A percentile compares a stretch with the other conserved stretches of the same genome.
These are phyloP conservation scores for Tolypocladium guangdongense DNA, from an alignment of 2,329 filamentous ascomycete genomes.

Conservation along the genomic window DNA sequence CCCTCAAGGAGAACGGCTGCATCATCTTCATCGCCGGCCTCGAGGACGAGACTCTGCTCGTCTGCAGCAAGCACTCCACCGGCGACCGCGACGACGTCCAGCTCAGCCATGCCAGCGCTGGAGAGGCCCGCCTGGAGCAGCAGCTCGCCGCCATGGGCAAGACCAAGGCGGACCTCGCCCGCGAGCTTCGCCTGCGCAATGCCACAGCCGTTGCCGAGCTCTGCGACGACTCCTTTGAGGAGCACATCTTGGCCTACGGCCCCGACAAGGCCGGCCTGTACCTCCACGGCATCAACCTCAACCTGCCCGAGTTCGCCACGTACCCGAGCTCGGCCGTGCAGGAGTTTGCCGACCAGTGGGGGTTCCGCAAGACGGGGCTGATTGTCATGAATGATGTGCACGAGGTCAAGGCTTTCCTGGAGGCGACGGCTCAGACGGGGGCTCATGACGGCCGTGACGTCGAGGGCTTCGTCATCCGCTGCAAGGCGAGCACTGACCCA, in stretches of 20 bases:
- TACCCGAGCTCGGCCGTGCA: conserved; percentile 78
- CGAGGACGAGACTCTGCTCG: conserved; percentile 77
- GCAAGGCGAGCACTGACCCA: conserved; percentile 52
- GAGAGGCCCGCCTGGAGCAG: conserved; percentile 69
- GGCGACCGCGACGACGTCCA: conserved; percentile 62
- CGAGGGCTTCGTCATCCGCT: conserved; percentile 93
- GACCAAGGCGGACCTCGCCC: conserved; percentile 67
- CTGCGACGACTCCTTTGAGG: conserved; percentile 92
- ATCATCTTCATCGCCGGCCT: conserved; percentile 95
- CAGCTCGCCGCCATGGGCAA: conserved; percentile 72
- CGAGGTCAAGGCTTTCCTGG: conserved; percentile 69
- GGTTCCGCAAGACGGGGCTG: conserved; percentile 80
- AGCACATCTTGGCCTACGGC: conserved; percentile 87
- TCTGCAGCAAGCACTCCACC: conserved; percentile 99
- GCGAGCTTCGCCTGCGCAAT: conserved; percentile 67
- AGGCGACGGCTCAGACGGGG: conserved; percentile 76
- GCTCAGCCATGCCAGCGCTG: conserved; percentile 73
- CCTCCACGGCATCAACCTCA: conserved; percentile 91
- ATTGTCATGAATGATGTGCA: conserved; percentile 64
- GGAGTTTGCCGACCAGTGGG: conserved; percentile 82
- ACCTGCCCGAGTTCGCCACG: conserved; percentile 83
- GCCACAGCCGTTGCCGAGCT: conserved; percentile 92
- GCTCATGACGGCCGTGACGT: conserved; percentile 86
- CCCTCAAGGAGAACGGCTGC: conserved; percentile 97
- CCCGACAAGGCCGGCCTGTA: conserved; percentile 81